Evolutionary conservation across 768 basidiomycete genomes (phyloP).

Genomic region (Brasilioporus rufonigricans): DNA sequence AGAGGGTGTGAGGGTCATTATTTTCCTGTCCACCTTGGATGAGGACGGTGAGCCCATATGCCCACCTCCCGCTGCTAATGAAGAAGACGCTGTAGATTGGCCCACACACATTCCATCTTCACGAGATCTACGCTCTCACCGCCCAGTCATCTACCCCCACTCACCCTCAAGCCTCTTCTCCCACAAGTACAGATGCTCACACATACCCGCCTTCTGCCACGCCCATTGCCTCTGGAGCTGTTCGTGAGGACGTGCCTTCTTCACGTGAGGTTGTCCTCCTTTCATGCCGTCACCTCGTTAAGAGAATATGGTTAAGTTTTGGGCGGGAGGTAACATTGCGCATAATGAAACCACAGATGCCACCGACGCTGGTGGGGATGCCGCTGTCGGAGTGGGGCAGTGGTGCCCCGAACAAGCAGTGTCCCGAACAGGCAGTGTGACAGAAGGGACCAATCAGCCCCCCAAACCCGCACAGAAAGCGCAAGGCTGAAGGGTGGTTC

Average conservation of each 20-base stretch:
- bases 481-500: conserved; percentile 96
- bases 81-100: too few relatives aligned
- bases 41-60: too few relatives aligned
- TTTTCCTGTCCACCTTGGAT: too few relatives aligned
- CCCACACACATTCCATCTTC: conserved; percentile 89
- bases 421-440: conserved; percentile 18
- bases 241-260: conserved; percentile 64
- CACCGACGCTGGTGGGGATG: conserved; percentile 23
- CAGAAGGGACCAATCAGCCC: conserved; percentile 30
- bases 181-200: conserved; percentile 36
- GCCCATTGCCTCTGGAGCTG: conserved; percentile 20
- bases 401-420: conserved; percentile 13
- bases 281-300: conserved; percentile 91
- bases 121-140: conserved; percentile 92
- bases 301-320: conserved; percentile 96
- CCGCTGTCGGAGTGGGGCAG: conserved; percentile 24
- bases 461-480: conserved; percentile 62
- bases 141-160: conserved; percentile 43
- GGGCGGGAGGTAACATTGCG: conserved; percentile 85
- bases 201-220: conserved; percentile 46
- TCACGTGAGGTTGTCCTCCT: conserved; percentile 90
- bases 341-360: conserved; percentile 45
- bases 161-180: conserved; percentile 38
- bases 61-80: too few relatives aligned
- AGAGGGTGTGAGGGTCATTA: too few relatives aligned